Evolutionary conservation across 2,329 filamentous ascomycete genomes (phyloP), one percentile per base, ranked within the genome.

Genomic region (Parasarocladium wereldwijsianum): DNA sequence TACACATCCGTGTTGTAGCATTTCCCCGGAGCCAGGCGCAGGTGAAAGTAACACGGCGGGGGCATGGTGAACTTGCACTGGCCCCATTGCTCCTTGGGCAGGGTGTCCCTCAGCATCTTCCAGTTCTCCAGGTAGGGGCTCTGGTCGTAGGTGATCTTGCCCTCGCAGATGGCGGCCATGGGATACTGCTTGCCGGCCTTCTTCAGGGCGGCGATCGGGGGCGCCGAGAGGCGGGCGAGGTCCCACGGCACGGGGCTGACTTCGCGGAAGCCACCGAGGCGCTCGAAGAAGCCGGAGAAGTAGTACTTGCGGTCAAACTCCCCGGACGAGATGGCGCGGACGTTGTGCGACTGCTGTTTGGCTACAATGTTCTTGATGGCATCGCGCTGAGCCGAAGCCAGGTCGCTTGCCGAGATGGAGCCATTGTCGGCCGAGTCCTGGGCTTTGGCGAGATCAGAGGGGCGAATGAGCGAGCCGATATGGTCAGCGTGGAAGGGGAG

Each of bases 401-500:
- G 62, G 11, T 45, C 43, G 5, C 35, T 14, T 5, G 37, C 18
- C 2, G 46, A 43, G 34, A 45, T 39, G 60, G 35, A 63, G 51
- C 46, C 65, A 48, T 39, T 62, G 56, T 50, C 77, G 62, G 50
- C 49, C n/a, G 47, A 37, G 8, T 42, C 37, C 34, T 54, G 48
- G 27, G 67, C 66, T 26, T 69, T 58, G 10, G 78, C 59, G 16
- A 83, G 64, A 30, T 64, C 54, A 31, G 69, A 51, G 1, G 77
- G 76, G 18, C 77, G 72, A 34, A 82, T 66, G 18, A 83, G 60
- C 10, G 76, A 81, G 29, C 77, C 77, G 36, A 80, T 64, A 40
- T 83, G 77, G 53, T 83, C 77, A 35, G 76, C 75, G 45, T 78
- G 66, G 53, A 79, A 82, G 29, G 72, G 76, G 8, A 55, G 47